Evolutionary conservation across 2,329 filamentous ascomycete genomes (phyloP).

Genomic region (Xylaria sp.): DNA sequence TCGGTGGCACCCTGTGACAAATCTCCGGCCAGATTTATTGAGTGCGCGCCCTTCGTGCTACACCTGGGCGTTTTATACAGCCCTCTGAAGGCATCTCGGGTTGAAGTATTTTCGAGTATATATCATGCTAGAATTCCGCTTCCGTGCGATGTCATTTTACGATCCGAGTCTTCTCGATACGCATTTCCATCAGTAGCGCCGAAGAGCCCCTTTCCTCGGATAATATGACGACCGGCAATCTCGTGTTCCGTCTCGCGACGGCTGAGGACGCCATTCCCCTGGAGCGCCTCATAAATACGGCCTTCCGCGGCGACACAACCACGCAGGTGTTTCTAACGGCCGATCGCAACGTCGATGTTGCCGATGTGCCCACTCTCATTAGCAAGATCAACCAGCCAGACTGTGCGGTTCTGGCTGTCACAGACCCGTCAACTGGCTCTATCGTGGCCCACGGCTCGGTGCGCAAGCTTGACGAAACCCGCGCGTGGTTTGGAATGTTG

Average conservation of each 20-base stretch:
- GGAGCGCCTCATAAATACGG: conserved; percentile 39
- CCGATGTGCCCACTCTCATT: conserved; percentile 26
- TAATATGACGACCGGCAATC: conserved; percentile 16
- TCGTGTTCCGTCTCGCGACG: conserved; percentile 41
- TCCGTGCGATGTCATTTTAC: background rate
- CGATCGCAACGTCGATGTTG: conserved; percentile 23
- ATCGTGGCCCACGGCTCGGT: conserved; percentile 61
- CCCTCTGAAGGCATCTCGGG: background rate
- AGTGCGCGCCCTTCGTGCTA: conserved; percentile 29
- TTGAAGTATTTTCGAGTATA: conserved; percentile 7
- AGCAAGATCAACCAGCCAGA: conserved; percentile 38
- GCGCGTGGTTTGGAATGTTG: conserved; percentile 61
- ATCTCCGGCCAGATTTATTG: background rate
- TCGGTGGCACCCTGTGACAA: background rate
- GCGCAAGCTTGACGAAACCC: conserved; percentile 42
- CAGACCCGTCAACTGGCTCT: conserved; percentile 40
- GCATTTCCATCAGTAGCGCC: background rate
- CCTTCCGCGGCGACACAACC: conserved; percentile 38
- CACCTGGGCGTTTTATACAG: conserved; percentile 21
- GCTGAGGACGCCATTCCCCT: conserved; percentile 37
- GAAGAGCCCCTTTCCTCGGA: background rate
- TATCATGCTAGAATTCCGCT: background rate
- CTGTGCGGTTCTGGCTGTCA: conserved; percentile 50
- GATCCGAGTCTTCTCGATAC: background rate
- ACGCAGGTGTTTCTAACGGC: conserved; percentile 37